Conservation (phyloP, 2,329 filamentous ascomycete species). For the Lasiodiplodia hormozganensis region DNA sequence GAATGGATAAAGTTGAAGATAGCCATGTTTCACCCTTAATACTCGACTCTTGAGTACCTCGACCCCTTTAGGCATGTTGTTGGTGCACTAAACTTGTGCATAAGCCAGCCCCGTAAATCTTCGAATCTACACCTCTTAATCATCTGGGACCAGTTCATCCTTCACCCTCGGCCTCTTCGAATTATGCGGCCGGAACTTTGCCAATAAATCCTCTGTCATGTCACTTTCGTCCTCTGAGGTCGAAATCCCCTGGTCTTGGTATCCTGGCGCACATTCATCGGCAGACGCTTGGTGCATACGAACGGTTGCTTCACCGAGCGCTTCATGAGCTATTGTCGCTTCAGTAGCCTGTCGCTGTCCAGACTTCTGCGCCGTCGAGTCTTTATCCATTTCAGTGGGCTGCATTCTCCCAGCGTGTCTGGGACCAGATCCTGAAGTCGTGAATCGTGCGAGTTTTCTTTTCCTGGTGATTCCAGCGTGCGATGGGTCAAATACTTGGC, state of each 20-base stretch:
- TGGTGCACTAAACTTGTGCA: neutral
- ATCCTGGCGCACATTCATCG: neutral
- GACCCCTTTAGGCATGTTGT: neutral
- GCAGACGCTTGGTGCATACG: neutral
- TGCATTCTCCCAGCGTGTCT: neutral
- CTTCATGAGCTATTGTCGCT: neutral
- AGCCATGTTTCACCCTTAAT: too few relatives aligned
- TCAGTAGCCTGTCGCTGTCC: neutral
- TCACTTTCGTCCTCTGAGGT: constrained; percentile 2
- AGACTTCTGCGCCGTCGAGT: neutral
- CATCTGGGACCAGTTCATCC: neutral
- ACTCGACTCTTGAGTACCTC: too few relatives aligned
- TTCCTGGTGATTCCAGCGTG: neutral
- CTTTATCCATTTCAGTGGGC: neutral
- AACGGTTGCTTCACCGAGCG: neutral
- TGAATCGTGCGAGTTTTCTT: constrained; percentile 1
- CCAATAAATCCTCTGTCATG: neutral
- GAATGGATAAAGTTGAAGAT: too few relatives aligned
- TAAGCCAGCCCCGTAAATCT: neutral
- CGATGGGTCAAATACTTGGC: neutral
- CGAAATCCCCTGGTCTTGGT: neutral
- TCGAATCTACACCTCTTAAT: neutral
- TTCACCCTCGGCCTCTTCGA: constrained; percentile 4
- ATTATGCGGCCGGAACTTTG: neutral
- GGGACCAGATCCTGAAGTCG: neutral